Evolutionary conservation across 2,329 filamentous ascomycete species (phyloP), one percentile per base, ranked within the genome.

Genomic region (Colletotrichum echinochloae): DNA sequence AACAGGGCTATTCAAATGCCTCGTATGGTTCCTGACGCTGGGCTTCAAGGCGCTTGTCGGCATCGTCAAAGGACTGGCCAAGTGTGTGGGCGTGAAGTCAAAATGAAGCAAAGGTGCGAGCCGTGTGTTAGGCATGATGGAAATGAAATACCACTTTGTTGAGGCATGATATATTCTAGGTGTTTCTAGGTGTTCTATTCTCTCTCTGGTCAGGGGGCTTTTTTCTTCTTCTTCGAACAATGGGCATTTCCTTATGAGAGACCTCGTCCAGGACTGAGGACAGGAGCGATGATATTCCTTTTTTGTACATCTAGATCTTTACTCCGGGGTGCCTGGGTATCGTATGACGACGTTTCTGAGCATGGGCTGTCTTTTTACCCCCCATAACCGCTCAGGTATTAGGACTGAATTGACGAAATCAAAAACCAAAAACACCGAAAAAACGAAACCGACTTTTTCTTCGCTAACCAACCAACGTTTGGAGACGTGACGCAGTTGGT

Each of bases 11-110:
- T 86, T 90, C 76, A 90, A 89, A 77, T 87, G 83, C 74, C 77
- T 88, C 44, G 84, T 90, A 59, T 91, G 89, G 88, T 77, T 84
- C 18, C 77, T 90, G 60, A 87, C 86, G n/a, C 76, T 89, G 30
- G 77, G 80, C 5, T 87, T 91, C 75, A 89, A 87, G 79, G 84
- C 84, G 59, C 72, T 88, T 12, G 81, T 83, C 63, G 82, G 83
- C 46, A 78, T 88, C n/a, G 81, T 88, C 61, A 83, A 85, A 65
- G 81, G 84, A 11, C 72, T 89, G 72, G 85, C 85, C 64, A 86
- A 80, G 77, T 88, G 87, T 71, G 73, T 89, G 30, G 82, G 83
- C 6, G 61, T 73, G 26, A 72, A 63, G 49, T 65, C 55, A 46
- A 61, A 71, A 37, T 71, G 52, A 71, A 49, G 59, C 65, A 62